Percentiles rank a stretch among this genome's conserved stretches.
Evolutionary conservation across 768 basidiomycete genomes (phyloP).

Genomic region (Kondoa malvinella): DNA sequence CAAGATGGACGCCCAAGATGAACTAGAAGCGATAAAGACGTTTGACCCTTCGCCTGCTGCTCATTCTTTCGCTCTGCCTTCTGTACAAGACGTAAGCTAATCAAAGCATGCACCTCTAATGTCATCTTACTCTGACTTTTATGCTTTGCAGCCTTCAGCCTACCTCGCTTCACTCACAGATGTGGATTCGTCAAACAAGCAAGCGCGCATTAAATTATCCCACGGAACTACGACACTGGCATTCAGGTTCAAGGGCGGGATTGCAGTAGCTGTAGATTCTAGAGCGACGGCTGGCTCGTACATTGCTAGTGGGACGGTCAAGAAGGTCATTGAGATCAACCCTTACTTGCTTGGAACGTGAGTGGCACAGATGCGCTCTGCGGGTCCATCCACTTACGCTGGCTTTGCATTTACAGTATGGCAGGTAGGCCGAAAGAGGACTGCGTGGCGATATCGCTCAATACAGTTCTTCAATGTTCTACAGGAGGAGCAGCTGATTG

Average conservation of each 20-base stretch:
- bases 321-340: conserved; percentile 86
- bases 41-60: not conserved
- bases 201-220: conserved; percentile 90
- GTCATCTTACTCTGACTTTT: too few species aligned
- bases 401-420: not conserved
- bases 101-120: too few species aligned
- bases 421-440: not conserved
- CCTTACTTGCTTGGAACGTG: conserved; percentile 61
- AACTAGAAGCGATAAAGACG: not conserved
- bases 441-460: too few species aligned
- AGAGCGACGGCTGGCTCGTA: conserved; percentile 94
- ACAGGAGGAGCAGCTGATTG: conserved; percentile 52
- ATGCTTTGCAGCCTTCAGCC: not conserved
- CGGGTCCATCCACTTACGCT: too few species aligned
- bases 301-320: conserved; percentile 41
- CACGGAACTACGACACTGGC: conserved; percentile 97
- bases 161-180: conserved; percentile 13
- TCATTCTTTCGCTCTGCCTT: not conserved
- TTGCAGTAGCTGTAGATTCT: conserved; percentile 99
- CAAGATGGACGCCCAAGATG: not conserved
- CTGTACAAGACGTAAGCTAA: not conserved
- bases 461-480: too few species aligned
- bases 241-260: conserved; percentile 88
- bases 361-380: not conserved
- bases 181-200: conserved; percentile 37